Evolutionary conservation across 148 eudicot species (phyloP), one percentile per base, ranked within the genome.

Genomic region (Fagopyrum homotropicum): DNA sequence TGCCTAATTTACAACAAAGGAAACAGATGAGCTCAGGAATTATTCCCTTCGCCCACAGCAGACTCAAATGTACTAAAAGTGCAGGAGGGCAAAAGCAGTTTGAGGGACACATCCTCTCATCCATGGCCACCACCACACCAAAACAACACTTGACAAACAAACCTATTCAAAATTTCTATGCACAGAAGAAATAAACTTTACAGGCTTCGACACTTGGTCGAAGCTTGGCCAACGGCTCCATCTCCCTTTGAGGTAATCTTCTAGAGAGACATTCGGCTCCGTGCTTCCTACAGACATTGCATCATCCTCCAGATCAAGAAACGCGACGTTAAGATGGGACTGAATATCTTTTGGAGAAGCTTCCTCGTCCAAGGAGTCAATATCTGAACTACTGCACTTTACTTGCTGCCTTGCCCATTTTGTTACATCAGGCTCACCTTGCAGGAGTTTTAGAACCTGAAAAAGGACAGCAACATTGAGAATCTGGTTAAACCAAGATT

Each of bases 371-470:
- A 84, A 50, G 57, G 46, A 75, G 47, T 81, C 83, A 35, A 77
- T 59, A 71, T 84, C 86, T 57, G 60, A 63, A n/a, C 29, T 19
- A 9, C 9, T 14, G 5, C 66, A 64, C 60, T 78, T 73, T 46
- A 85, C 79, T 84, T 91, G 91, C 73, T 83, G 83, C 73, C 73
- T 89, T 59, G 97, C 97, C 95, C 95, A 93, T 45, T 83, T 80
- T 2, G 73, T 79, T 51, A 83, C 85, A 74, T 91, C 98, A 3
- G 17, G 4, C 66, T 93, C 93, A 60, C 97, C 95, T 85, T 86
- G 84, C 77, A 93, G 93, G 76, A 93, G 84, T 85, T 93, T 93
- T 78, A 88, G 48, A 64, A 93, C 83, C 98, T 93, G 86, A 55
- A 16, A 19, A 22, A 22, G 26, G 26, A 22, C 26, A 22, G 26